Percentiles rank a stretch among this genome's conserved stretches.
Conservation (phyloP, 2,329 filamentous ascomycete genomes). For the Fusarium tuaranense region DNA sequence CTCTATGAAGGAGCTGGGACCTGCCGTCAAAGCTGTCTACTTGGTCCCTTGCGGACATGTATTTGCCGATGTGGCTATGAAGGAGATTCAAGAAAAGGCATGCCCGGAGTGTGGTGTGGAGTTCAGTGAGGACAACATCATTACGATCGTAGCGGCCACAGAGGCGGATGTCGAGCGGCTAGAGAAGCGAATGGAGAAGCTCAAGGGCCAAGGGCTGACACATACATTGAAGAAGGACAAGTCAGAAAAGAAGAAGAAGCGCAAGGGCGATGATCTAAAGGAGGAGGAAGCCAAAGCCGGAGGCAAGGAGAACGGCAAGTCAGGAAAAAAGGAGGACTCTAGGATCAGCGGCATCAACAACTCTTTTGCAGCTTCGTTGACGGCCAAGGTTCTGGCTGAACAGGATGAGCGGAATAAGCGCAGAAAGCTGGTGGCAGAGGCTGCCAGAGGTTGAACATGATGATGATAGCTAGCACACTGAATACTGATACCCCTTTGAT, state of each 20-base stretch:
- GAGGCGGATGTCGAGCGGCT: conserved; percentile 78
- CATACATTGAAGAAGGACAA: conserved; percentile 91
- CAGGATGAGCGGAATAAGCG: conserved; percentile 86
- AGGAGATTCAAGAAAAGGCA: conserved; percentile 75
- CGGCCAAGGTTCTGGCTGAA: conserved; percentile 87
- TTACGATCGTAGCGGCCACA: conserved; percentile 82
- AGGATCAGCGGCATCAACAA: conserved; percentile 82
- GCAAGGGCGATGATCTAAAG: conserved; percentile 59
- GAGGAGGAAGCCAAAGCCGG: conserved; percentile 62
- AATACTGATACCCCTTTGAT: conserved; percentile 39
- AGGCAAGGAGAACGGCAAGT: conserved; percentile 47
- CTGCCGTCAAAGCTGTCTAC: conserved; percentile 84
- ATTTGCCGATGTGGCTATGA: conserved; percentile 88
- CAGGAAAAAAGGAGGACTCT: conserved; percentile 49
- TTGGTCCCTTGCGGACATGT: conserved; percentile 95
- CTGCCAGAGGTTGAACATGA: conserved; percentile 27
- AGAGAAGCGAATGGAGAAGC: conserved; percentile 72
- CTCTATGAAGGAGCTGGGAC: conserved; percentile 86
- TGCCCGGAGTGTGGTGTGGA: conserved; percentile 80
- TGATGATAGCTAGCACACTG: neutral
- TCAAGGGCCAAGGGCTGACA: conserved; percentile 79
- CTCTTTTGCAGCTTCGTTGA: conserved; percentile 84
- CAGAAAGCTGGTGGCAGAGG: conserved; percentile 69
- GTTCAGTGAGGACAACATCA: conserved; percentile 80
- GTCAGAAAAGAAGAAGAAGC: conserved; percentile 75